Evolutionary conservation across 225 moss, liverwort and hornwort species (phyloP).

Genomic region (Antitrichia curtipendula): DNA sequence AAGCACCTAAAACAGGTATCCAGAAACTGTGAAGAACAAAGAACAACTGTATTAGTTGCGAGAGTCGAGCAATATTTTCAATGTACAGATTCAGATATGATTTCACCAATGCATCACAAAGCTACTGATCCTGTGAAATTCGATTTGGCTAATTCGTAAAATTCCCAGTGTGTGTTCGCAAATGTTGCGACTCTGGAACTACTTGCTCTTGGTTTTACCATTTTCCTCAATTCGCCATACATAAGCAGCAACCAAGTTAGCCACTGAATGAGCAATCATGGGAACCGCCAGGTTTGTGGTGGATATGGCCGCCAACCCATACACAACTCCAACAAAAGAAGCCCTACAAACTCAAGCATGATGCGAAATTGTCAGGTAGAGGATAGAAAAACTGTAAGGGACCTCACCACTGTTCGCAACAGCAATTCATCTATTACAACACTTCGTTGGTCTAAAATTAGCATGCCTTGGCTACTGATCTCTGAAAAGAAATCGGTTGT

Average conservation of each 20-base stretch:
- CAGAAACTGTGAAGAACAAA: neutral
- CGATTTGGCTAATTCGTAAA: neutral
- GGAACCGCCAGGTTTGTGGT: conserved; percentile 56
- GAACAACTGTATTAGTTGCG: neutral
- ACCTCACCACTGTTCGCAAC: neutral
- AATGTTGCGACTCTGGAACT: neutral
- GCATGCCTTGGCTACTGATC: neutral
- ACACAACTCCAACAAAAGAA: conserved; percentile 67
- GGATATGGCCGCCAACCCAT: conserved; percentile 44
- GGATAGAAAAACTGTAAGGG: neutral
- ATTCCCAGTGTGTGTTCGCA: neutral
- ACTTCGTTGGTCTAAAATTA: neutral
- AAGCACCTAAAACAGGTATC: too few relatives aligned
- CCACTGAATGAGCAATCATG: conserved; percentile 62
- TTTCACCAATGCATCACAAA: neutral
- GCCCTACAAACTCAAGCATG: conserved; percentile 29
- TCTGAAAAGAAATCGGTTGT: neutral
- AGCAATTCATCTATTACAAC: neutral
- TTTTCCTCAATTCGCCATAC: conserved; percentile 54
- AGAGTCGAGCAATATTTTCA: neutral
- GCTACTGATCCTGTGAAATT: neutral
- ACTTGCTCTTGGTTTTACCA: neutral
- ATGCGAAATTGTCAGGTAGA: neutral
- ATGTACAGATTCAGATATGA: neutral
- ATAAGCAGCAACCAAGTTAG: conserved; percentile 51